A percentile compares a stretch with the other conserved stretches of the same genome.
Evolutionary conservation across 371 early-diverging fungal species (phyloP).

Genomic region (Mortierella sp.): DNA sequence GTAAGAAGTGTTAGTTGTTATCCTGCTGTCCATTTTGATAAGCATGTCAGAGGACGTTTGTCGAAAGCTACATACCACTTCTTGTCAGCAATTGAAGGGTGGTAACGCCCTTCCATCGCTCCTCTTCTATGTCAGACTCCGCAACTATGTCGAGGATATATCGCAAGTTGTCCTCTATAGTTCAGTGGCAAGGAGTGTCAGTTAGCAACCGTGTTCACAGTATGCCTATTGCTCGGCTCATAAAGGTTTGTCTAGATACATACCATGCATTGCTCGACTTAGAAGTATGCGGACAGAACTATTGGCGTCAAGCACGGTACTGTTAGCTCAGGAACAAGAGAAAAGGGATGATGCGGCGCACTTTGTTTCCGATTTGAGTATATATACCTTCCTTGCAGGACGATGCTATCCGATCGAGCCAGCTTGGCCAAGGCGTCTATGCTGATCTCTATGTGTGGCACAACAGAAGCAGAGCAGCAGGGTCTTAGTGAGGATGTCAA

Average conservation of each 20-base stretch:
- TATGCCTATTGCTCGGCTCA: background rate
- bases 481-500: background rate
- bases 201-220: constrained; percentile 10
- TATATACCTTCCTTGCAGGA: constrained; percentile 77
- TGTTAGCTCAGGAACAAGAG: background rate
- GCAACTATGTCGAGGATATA: constrained; percentile 48
- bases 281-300: constrained; percentile 56
- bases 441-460: constrained; percentile 61
- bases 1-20: background rate
- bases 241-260: background rate
- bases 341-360: background rate
- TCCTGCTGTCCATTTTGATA: background rate
- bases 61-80: constrained; percentile 61
- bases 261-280: constrained; percentile 49
- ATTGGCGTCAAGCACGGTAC: background rate
- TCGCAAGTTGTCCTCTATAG: constrained; percentile 49
- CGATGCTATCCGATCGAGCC: constrained; percentile 72
- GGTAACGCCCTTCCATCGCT: constrained; percentile 72
- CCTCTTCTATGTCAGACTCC: constrained; percentile 60
- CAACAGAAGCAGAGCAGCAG: background rate
- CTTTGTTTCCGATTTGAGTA: background rate
- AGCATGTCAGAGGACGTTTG: background rate
- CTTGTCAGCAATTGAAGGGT: constrained; percentile 81
- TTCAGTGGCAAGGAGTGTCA: constrained; percentile 63
- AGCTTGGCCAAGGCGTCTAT: constrained; percentile 72